Evolutionary conservation across 345 rosid species (phyloP), one percentile per base, ranked within the genome.

Genomic region (Hibiscus trionum): DNA sequence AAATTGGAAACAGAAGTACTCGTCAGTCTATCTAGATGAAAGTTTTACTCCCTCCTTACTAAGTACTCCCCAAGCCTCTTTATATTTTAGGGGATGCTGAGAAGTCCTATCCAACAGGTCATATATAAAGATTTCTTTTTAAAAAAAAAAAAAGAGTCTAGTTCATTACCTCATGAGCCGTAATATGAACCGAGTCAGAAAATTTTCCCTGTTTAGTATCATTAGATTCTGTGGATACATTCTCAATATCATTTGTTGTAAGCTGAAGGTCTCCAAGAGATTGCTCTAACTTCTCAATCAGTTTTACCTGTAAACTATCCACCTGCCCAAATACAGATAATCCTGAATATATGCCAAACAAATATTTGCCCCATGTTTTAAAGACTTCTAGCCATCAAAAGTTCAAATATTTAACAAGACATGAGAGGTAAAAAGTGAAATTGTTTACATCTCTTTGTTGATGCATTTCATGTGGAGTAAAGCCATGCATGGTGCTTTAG

Each of bases 231-330:
- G 29, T 42, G 59, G 82, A 76, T 61, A 73, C 69, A 75, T 58
- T 72, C 73, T 79, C 75, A 70, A 88, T 72, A 52, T 84, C 90
- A 52, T 76, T 87, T 68, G 76, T 68, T 69, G 81, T 84, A 69
- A 92, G 88, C 77, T 82, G 87, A 76, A 90, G 93, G 71, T 86
- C 90, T 61, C 84, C 87, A 75, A 89, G 88, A 78, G 91, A 90
- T 69, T 90, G 96, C 78, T 95, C 93, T 74, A 92, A 81, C 84
- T 92, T 95, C 75, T 90, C 96, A 70, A 95, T 85, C 72, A 95
- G 85, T 80, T 84, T 88, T 76, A 76, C 94, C 87, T 93, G 83
- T 75, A 95, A 85, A 80, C 79, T 88, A 64, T 93, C 97, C 71
- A 95, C 90, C 99, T 95, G 87, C 70, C 56, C 63, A 44, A 71